A percentile compares a stretch with the other conserved stretches of the same genome.
Conservation (phyloP, 441 rosid species). For the Pelargonium citronellum region DNA sequence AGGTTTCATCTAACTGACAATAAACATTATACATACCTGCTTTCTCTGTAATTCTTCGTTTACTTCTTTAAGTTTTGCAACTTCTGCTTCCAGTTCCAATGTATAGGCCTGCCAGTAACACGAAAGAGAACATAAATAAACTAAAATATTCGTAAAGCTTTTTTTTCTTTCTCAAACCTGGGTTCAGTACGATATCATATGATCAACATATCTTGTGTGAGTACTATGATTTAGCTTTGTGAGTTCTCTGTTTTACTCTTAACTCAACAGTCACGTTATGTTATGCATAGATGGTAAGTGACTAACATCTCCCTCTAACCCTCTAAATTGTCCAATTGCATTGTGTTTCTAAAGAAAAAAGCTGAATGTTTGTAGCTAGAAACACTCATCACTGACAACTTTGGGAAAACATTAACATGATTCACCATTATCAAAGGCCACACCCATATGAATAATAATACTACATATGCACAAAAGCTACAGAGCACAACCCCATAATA, state of each 20-base stretch:
- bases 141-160: background rate
- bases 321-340: too few relatives aligned
- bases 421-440: slow-evolving; percentile 1
- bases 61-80: slow-evolving; percentile 54
- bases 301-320: too few relatives aligned
- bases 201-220: background rate
- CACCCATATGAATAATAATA: background rate
- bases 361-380: too few relatives aligned
- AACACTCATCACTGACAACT: too few relatives aligned
- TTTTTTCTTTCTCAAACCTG: background rate
- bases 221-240: background rate
- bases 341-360: too few relatives aligned
- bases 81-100: slow-evolving; percentile 60
- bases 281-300: too few relatives aligned
- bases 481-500: too few relatives aligned
- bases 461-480: background rate
- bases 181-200: background rate
- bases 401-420: background rate
- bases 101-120: slow-evolving; percentile 55
- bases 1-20: background rate
- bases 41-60: slow-evolving; percentile 52
- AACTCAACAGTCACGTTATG: too few relatives aligned
- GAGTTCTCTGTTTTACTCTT: too few relatives aligned
- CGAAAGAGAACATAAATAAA: slow-evolving; percentile 6
- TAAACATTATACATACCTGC: slow-evolving; percentile 35